Conservation (phyloP, 176 grass and related monocot genomes). For the Cenchrus americanus region DNA sequence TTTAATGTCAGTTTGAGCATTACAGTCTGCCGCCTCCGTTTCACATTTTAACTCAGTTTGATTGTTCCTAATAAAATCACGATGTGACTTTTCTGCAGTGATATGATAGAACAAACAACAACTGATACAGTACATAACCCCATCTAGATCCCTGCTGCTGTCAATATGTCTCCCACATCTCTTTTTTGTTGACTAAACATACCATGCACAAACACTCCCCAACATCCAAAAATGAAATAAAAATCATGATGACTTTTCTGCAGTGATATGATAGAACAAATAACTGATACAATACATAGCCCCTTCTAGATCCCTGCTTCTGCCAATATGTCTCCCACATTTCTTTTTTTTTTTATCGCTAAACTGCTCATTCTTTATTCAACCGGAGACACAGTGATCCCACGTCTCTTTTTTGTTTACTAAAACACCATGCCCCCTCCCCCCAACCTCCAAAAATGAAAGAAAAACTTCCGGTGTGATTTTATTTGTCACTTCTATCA, state of each 20-base stretch:
- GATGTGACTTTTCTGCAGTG: constrained; percentile 6
- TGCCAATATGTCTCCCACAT: neutral
- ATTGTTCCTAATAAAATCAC: constrained; percentile 55
- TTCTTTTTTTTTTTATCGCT: too few relatives aligned
- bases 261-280: neutral
- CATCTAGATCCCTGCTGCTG: neutral
- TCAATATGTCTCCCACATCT: neutral
- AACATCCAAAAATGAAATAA: neutral
- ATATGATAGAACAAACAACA: constrained; percentile 9
- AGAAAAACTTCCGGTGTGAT: neutral
- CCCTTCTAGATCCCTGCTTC: neutral
- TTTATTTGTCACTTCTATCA: too few relatives aligned
- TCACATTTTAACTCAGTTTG: constrained; percentile 51
- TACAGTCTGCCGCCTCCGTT: constrained; percentile 15
- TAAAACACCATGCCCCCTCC: neutral
- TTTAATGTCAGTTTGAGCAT: constrained; percentile 44
- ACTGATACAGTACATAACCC: neutral
- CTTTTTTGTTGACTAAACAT: neutral
- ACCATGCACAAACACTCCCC: neutral
- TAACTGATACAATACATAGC: neutral
- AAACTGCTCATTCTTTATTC: too few relatives aligned
- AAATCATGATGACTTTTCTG: constrained; percentile 33
- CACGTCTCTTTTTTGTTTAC: neutral
- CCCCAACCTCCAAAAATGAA: neutral
- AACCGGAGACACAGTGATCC: too few relatives aligned